Evolutionary conservation across 2,329 filamentous ascomycete genomes (phyloP).

Genomic region (Diaporthe capsici): DNA sequence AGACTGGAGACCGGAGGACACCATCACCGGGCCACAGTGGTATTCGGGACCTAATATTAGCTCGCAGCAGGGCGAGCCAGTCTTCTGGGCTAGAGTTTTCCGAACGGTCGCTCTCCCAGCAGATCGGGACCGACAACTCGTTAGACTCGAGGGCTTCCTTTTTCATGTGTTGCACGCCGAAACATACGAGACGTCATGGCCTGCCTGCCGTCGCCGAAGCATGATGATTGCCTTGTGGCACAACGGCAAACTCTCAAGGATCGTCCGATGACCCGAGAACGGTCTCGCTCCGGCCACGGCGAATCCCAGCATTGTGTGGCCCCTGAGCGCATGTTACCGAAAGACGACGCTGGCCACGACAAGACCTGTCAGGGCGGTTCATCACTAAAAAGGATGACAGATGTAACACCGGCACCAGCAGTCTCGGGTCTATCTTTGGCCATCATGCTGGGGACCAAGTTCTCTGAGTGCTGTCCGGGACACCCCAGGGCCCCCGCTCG

Average conservation of each 20-base stretch:
- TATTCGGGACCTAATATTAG: constrained; percentile 27
- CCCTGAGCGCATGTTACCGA: constrained; percentile 1
- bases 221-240: background rate
- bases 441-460: constrained; percentile 8
- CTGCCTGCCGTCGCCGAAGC: constrained; percentile 21
- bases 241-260: constrained; percentile 16
- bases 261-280: constrained; percentile 3
- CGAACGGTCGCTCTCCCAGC: constrained; percentile 25
- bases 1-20: constrained; percentile 17
- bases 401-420: constrained; percentile 3
- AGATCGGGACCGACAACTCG: constrained; percentile 1
- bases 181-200: constrained; percentile 21
- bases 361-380: constrained; percentile 19
- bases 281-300: constrained; percentile 11
- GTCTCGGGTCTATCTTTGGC: constrained; percentile 25
- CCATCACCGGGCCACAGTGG: constrained; percentile 20
- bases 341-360: background rate
- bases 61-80: constrained; percentile 1
- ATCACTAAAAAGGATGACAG: constrained; percentile 5
- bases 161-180: constrained; percentile 19
- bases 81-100: background rate
- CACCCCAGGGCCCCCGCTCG: constrained; percentile 25
- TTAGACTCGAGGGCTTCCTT: constrained; percentile 18
- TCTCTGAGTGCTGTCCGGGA: background rate
- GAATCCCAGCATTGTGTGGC: background rate